phyloP scores from a whole-genome alignment of 2,329 filamentous ascomycete species.

The Colletotrichum eremochloae region DNA sequence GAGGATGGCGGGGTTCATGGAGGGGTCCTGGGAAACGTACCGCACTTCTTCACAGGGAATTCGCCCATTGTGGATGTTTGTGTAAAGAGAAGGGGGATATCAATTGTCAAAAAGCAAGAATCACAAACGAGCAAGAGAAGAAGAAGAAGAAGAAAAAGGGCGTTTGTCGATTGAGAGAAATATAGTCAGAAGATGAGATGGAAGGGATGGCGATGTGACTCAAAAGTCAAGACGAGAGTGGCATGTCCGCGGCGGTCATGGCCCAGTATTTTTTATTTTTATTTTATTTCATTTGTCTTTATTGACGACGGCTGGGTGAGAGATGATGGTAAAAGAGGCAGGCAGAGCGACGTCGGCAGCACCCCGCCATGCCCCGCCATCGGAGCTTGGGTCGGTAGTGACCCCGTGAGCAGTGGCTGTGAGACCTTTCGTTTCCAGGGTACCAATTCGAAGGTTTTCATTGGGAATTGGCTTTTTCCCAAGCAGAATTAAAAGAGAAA shows the following conservation, averaged over 20 bases:
- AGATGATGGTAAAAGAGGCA: too few species aligned
- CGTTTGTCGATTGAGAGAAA: constrained; percentile 5
- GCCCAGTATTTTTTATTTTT: constrained; percentile 30
- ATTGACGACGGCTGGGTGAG: background rate
- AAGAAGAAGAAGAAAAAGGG: too few species aligned
- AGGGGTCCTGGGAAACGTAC: constrained; percentile 53
- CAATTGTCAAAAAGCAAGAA: constrained; percentile 16
- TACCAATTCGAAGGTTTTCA: background rate
- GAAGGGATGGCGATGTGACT: constrained; percentile 37
- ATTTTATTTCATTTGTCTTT: background rate
- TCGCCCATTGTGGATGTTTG: constrained; percentile 48
- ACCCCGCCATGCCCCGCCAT: constrained; percentile 45
- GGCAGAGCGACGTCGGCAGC: constrained; percentile 39
- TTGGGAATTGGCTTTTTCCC: constrained; percentile 5
- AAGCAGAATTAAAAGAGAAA: too few species aligned
- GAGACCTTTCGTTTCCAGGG: constrained; percentile 11
- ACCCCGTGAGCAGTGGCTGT: background rate
- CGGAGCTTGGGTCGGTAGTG: constrained; percentile 22
- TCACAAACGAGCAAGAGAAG: background rate
- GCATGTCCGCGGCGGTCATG: constrained; percentile 31
- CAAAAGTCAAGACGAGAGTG: constrained; percentile 40
- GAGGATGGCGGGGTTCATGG: constrained; percentile 38
- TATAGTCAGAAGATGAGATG: background rate
- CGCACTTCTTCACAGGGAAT: constrained; percentile 71
- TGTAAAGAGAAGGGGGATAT: constrained; percentile 7